Conservation (phyloP, 768 basidiomycete species). For the Lactarius akahatsu region DNA sequence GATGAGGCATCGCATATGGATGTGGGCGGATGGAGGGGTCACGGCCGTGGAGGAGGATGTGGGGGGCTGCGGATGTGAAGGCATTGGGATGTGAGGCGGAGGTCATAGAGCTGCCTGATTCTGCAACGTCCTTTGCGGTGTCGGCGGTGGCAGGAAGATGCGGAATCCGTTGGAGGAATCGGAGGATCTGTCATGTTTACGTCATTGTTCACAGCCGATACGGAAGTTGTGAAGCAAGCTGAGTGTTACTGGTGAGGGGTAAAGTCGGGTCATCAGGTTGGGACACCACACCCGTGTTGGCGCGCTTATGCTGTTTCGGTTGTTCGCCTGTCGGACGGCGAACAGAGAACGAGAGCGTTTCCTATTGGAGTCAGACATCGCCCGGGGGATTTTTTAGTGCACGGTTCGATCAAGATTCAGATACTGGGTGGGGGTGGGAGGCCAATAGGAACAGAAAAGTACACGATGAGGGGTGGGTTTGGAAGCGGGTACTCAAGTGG, state of each 20-base stretch:
- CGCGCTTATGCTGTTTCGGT: constrained; percentile 77
- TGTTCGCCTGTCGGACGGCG: constrained; percentile 77
- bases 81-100: constrained; percentile 37
- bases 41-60: constrained; percentile 48
- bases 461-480: constrained; percentile 30
- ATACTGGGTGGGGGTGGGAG: constrained; percentile 36
- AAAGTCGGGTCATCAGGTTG: constrained; percentile 40
- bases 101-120: constrained; percentile 39
- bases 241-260: constrained; percentile 45
- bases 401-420: constrained; percentile 41
- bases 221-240: constrained; percentile 39
- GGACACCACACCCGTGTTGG: constrained; percentile 71
- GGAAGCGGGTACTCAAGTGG: constrained; percentile 28
- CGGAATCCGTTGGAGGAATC: constrained; percentile 41
- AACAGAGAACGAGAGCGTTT: constrained; percentile 87
- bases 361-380: constrained; percentile 79
- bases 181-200: constrained; percentile 60
- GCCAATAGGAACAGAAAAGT: constrained; percentile 35
- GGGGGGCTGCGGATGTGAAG: constrained; percentile 48
- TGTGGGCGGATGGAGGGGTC: constrained; percentile 71
- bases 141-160: constrained; percentile 63
- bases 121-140: constrained; percentile 40
- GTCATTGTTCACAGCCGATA: constrained; percentile 48
- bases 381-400: constrained; percentile 41
- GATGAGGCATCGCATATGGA: constrained; percentile 97